Conservation (phyloP, 441 rosid species). For the Sinapis alba region DNA sequence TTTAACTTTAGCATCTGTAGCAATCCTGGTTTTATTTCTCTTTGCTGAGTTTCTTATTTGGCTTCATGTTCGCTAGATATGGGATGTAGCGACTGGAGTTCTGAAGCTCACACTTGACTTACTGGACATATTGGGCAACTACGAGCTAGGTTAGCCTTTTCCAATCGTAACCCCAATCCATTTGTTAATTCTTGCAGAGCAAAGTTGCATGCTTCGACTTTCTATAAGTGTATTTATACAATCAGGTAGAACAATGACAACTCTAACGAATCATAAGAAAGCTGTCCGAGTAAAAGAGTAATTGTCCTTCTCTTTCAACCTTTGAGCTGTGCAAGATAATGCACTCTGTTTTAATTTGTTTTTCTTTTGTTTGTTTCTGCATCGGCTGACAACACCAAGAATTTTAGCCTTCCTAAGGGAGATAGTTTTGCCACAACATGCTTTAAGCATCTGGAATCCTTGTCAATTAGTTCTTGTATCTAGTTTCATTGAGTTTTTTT, state of each 20-base stretch:
- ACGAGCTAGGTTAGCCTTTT: slow-evolving; percentile 67
- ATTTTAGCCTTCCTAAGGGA: slow-evolving; percentile 88
- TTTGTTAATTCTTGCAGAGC: not conserved
- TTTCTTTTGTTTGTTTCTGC: too few species aligned
- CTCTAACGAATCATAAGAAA: slow-evolving; percentile 94
- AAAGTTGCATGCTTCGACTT: not conserved
- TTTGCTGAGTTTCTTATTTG: not conserved
- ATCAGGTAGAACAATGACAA: slow-evolving; percentile 58
- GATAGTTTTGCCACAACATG: slow-evolving; percentile 95
- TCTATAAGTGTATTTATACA: too few species aligned
- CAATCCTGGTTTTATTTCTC: not conserved
- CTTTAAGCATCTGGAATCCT: slow-evolving; percentile 59
- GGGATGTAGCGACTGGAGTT: slow-evolving; percentile 83
- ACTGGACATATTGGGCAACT: slow-evolving; percentile 89
- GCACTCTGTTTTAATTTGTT: slow-evolving; percentile 10
- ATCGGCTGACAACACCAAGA: slow-evolving; percentile 92
- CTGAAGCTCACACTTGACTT: slow-evolving; percentile 73
- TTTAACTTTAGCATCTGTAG: slow-evolving; percentile 10
- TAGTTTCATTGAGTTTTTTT: not conserved
- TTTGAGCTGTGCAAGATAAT: slow-evolving; percentile 13
- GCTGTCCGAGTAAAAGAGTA: slow-evolving; percentile 92
- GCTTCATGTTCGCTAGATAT: slow-evolving; percentile 50
- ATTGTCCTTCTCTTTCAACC: slow-evolving; percentile 33
- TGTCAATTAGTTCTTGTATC: not conserved
- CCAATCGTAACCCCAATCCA: not conserved